Conservation (phyloP, 306 rosid species). For the Corylus heterophylla region DNA sequence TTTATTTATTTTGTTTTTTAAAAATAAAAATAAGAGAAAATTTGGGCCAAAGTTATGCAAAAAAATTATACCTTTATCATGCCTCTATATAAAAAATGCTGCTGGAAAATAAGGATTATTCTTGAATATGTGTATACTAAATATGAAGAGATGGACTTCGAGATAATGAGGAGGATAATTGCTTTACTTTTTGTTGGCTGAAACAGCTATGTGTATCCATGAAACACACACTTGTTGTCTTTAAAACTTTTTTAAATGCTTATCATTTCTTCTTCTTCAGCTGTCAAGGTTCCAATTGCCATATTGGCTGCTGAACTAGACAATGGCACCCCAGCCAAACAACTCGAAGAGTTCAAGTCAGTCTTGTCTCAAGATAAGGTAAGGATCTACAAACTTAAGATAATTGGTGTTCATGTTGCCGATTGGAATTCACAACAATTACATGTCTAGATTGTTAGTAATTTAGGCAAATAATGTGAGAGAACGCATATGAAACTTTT, state of each 20-base stretch:
- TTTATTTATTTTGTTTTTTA: too few species aligned
- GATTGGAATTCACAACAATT: too few species aligned
- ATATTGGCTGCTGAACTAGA: slow-evolving; percentile 12
- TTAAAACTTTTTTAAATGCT: background rate
- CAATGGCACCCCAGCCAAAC: slow-evolving; percentile 1
- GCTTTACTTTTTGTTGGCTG: too few species aligned
- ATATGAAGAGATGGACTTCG: background rate
- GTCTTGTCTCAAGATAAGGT: background rate
- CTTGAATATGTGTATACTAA: background rate
- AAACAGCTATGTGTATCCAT: too few species aligned
- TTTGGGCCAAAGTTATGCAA: too few species aligned
- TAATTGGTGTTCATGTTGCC: background rate
- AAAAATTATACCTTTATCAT: too few species aligned
- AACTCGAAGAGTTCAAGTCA: background rate
- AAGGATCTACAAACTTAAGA: background rate
- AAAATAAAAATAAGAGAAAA: too few species aligned
- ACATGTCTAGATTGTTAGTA: too few species aligned
- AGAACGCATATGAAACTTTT: too few species aligned
- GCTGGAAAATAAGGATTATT: background rate
- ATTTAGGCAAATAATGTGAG: too few species aligned
- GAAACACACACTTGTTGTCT: too few species aligned
- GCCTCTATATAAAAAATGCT: too few species aligned
- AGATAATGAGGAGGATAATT: background rate
- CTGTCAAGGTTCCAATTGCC: slow-evolving; percentile 8
- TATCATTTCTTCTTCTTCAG: background rate